phyloP scores from a whole-genome alignment of 345 rosid genomes.

The Eutrema yunnanense region DNA sequence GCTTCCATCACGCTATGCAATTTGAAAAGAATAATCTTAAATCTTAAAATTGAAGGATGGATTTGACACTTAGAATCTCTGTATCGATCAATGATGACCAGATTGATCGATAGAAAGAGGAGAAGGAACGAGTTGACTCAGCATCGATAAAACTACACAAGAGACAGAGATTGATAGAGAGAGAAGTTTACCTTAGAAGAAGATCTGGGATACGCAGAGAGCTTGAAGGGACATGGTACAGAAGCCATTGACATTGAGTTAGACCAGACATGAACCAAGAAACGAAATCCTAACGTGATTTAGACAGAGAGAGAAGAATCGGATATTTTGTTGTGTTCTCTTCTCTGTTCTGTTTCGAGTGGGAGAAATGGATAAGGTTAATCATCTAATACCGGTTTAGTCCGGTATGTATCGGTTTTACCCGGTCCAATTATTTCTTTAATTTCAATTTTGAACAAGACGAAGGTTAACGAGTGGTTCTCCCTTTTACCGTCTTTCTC shows the following conservation, averaged over 20 bases:
- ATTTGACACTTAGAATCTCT: neutral
- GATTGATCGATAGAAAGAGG: neutral
- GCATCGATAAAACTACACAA: neutral
- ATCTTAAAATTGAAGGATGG: neutral
- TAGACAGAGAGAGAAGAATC: conserved; percentile 1
- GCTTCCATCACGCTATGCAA: conserved; percentile 14
- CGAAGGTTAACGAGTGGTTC: neutral
- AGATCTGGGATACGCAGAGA: conserved; percentile 19
- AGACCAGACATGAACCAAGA: neutral
- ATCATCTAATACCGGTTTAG: neutral
- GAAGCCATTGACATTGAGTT: conserved; percentile 32
- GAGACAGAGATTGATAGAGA: neutral
- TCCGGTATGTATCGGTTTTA: neutral
- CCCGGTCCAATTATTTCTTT: neutral
- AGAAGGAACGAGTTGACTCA: neutral
- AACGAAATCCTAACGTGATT: neutral
- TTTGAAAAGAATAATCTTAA: neutral
- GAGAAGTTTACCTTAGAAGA: conserved; percentile 24
- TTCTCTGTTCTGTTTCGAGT: neutral
- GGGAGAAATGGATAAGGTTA: conserved; percentile 23
- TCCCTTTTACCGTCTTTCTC: neutral
- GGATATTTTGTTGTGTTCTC: neutral
- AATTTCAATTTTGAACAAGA: neutral
- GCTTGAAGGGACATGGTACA: conserved; percentile 21
- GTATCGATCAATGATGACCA: neutral